Base-by-base conservation (phyloP, 345 rosid genomes). In the Euphorbia peplus region DNA sequence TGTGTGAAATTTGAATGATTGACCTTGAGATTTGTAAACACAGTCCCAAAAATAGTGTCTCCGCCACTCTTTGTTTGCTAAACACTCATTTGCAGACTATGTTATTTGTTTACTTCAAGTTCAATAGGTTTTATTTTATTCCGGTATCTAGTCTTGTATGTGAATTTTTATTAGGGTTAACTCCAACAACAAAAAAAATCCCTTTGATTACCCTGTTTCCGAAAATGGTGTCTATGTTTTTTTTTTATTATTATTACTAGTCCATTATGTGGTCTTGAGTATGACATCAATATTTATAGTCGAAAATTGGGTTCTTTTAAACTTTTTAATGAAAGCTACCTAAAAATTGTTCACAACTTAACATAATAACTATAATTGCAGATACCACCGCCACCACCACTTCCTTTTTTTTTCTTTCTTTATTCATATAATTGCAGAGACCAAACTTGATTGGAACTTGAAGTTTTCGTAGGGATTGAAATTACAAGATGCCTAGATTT, bases 331-430 rank as follows among this genome's bases (percentile, higher is more conserved):
- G 61, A 39, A 32, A 26, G 25, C 37, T 57, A 19, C 22, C 4
- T 57, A 57, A 39, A 12, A 57, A 13, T 57, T 57, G 61, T 57
- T 39, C 8, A 39, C n/a, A n/a, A n/a, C n/a, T n/a, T n/a, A n/a
- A n/a, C 42, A 39, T 39, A 39, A 39, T 39, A 39, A 24, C 60
- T 28, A 3, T 10, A 16, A 50, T 50, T 18, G 15, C 19, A 16
- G 4, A 0, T 50, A 16, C 8, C n/a, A n/a, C n/a, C n/a, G n/a
- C n/a, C n/a, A n/a, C n/a, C n/a, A n/a, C n/a, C n/a, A n/a, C n/a
- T n/a, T n/a, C n/a, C n/a, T n/a, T n/a, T n/a, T n/a, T n/a, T n/a
- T n/a, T n/a, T n/a, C n/a, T n/a, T n/a, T n/a, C n/a, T n/a, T n/a
- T n/a, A n/a, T n/a, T n/a, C n/a, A n/a, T 28, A 3, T 10, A 16